Evolutionary conservation across 345 rosid genomes (phyloP).

Genomic region (Gossypium bickii): DNA sequence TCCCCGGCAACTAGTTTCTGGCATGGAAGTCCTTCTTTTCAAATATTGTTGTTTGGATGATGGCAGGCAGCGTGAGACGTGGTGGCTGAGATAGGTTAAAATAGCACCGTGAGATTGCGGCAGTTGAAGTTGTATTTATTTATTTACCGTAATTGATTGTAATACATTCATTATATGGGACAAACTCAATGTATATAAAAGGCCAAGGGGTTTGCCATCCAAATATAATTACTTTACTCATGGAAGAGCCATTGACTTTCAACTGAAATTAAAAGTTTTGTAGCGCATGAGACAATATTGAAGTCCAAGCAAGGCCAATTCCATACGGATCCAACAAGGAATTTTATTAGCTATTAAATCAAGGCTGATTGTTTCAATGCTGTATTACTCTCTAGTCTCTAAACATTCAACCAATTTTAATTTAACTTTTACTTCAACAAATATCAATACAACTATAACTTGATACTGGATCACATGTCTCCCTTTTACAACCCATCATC

Average conservation of each 20-base stretch:
- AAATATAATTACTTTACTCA: background rate
- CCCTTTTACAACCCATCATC: too few relatives aligned
- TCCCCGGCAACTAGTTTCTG: background rate
- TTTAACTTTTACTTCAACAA: too few relatives aligned
- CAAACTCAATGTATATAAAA: background rate
- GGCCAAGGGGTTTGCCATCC: background rate
- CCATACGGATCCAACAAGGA: background rate
- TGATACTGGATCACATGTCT: too few relatives aligned
- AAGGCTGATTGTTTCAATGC: background rate
- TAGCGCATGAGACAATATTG: background rate
- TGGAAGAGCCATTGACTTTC: background rate
- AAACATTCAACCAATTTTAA: too few relatives aligned
- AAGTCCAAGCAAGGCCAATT: background rate
- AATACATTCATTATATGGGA: background rate
- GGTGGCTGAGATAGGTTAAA: constrained; percentile 38
- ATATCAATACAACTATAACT: too few relatives aligned
- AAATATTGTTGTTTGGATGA: constrained; percentile 10
- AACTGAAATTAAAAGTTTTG: too few relatives aligned
- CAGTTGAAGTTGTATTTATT: background rate
- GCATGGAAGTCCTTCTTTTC: constrained; percentile 12
- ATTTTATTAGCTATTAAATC: background rate
- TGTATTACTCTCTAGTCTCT: too few relatives aligned
- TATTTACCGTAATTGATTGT: background rate
- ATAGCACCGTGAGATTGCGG: background rate
- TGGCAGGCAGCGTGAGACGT: constrained; percentile 16